phyloP scores from a whole-genome alignment of 257 asterid species.

The Nicotiana benthamiana region DNA sequence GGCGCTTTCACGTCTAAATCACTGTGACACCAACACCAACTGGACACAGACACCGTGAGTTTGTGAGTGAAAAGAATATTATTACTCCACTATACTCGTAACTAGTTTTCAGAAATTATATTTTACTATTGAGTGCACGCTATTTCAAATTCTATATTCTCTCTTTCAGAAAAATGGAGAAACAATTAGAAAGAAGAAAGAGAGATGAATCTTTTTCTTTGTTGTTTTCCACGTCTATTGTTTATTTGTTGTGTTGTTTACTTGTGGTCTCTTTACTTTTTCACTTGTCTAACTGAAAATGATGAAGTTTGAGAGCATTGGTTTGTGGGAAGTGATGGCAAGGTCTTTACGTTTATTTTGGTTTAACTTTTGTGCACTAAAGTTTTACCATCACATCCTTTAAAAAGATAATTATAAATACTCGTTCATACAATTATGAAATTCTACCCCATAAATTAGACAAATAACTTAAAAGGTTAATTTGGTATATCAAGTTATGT shows the following conservation, averaged over 20 bases:
- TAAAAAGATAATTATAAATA: background rate
- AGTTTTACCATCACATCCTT: background rate
- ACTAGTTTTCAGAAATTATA: too few relatives aligned
- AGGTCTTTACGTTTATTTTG: constrained; percentile 17
- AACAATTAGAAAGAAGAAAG: background rate
- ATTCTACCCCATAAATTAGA: too few relatives aligned
- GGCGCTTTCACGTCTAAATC: constrained; percentile 93
- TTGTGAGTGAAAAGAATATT: constrained; percentile 17
- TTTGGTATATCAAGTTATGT: too few relatives aligned
- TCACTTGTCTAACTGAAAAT: constrained; percentile 45
- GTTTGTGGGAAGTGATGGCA: constrained; percentile 37
- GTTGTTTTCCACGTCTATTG: constrained; percentile 27
- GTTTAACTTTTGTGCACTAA: background rate
- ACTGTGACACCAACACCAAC: constrained; percentile 62
- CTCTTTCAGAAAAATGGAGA: background rate
- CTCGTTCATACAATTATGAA: too few relatives aligned
- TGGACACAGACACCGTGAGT: background rate
- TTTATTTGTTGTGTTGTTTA: constrained; percentile 14
- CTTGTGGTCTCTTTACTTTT: constrained; percentile 12
- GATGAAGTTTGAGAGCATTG: constrained; percentile 31
- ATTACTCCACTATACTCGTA: too few relatives aligned
- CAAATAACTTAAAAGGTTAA: too few relatives aligned
- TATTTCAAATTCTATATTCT: background rate
- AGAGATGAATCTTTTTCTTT: background rate
- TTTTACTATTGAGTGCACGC: background rate